Percentiles rank a stretch among this genome's conserved stretches.
Conservation (phyloP, 371 early-diverging fungal species). For the Mortierella sp. region DNA sequence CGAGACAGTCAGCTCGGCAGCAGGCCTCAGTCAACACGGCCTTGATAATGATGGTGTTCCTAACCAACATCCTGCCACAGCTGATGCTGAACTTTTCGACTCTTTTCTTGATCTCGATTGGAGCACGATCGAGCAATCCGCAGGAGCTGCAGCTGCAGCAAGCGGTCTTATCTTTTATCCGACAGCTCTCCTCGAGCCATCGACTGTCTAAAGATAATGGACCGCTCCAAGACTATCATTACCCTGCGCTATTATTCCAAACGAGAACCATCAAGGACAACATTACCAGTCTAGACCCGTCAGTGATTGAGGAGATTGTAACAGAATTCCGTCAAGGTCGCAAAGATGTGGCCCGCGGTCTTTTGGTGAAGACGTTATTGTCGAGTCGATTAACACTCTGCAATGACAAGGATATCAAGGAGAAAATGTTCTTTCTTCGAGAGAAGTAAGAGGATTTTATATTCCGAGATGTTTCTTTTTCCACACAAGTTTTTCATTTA, state of each 20-base stretch:
- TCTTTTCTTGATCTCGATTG: constrained; percentile 60
- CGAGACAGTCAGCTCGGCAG: constrained; percentile 18
- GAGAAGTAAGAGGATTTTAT: constrained; percentile 19
- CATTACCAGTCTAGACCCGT: constrained; percentile 51
- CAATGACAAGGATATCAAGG: constrained; percentile 21
- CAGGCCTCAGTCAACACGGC: constrained; percentile 21
- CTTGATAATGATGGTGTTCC: constrained; percentile 38
- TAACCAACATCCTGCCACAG: constrained; percentile 53
- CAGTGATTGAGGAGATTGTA: constrained; percentile 52
- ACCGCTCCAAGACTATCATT: background rate
- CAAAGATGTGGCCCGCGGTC: constrained; percentile 44
- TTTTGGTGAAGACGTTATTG: constrained; percentile 53
- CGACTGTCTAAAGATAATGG: constrained; percentile 19
- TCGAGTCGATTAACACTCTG: constrained; percentile 30
- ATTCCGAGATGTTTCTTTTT: constrained; percentile 12
- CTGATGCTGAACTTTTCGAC: constrained; percentile 59
- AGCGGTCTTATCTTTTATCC: constrained; percentile 41
- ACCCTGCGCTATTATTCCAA: constrained; percentile 9
- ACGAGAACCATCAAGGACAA: constrained; percentile 47
- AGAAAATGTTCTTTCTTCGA: constrained; percentile 11
- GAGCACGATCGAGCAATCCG: constrained; percentile 55
- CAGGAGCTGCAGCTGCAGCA: constrained; percentile 49
- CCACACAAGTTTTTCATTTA: constrained; percentile 20
- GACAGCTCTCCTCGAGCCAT: constrained; percentile 39
- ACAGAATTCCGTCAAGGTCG: constrained; percentile 52